A percentile compares a stretch with the other conserved stretches of the same genome.
phyloP scores from a whole-genome alignment of 805 yeast species.

The Nakazawaea populi region DNA sequence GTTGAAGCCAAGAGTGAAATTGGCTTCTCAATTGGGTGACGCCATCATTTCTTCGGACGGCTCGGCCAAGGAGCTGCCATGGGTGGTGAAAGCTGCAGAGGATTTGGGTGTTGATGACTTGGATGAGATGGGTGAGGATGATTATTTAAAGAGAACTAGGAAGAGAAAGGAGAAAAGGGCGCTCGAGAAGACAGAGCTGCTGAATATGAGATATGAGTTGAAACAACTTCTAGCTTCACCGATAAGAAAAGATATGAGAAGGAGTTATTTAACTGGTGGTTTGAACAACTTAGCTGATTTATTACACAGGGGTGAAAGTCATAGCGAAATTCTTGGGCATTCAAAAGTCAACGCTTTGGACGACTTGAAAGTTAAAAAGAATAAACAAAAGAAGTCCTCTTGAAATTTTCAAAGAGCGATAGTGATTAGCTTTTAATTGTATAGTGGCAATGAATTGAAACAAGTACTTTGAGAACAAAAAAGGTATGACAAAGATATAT shows the following conservation, averaged over 20 bases:
- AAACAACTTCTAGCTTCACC: conserved; percentile 44
- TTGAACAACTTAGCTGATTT: conserved; percentile 71
- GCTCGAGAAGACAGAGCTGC: conserved; percentile 43
- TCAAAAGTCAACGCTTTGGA: conserved; percentile 62
- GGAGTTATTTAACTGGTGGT: conserved; percentile 78
- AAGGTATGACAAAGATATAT: background rate
- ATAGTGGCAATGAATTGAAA: too few relatives aligned
- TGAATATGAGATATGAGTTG: conserved; percentile 44
- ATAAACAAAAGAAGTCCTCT: background rate
- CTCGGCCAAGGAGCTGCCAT: conserved; percentile 60
- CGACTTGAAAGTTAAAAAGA: conserved; percentile 34
- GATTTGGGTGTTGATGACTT: conserved; percentile 80
- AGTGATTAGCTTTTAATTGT: too few relatives aligned
- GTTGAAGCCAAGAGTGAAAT: conserved; percentile 56
- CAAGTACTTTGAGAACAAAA: background rate
- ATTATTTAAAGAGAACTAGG: conserved; percentile 57
- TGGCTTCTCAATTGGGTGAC: conserved; percentile 76
- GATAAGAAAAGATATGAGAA: conserved; percentile 58
- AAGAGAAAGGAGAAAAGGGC: conserved; percentile 47
- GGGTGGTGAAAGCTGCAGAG: conserved; percentile 89
- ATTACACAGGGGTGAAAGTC: conserved; percentile 55
- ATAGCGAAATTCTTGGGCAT: conserved; percentile 64
- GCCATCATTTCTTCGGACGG: conserved; percentile 50
- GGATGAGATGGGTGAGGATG: conserved; percentile 67
- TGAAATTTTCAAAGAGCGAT: background rate